Evolutionary conservation across 306 rosid genomes (phyloP), one percentile per base, ranked within the genome.

Genomic region (Prunus dulcis): DNA sequence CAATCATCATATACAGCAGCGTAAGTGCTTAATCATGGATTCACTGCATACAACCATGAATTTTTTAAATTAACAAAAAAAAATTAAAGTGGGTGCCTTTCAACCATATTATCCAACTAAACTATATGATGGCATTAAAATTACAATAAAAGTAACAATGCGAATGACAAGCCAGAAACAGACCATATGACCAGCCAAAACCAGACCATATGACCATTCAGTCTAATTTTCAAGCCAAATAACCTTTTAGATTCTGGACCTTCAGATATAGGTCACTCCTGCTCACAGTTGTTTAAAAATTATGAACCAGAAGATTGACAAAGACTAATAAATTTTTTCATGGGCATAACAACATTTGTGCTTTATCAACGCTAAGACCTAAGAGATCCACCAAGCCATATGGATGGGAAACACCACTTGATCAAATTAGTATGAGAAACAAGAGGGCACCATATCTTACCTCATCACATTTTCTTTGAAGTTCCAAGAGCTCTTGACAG

Each of bases 401-500:
- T 49, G 19, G 5, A 60, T 27, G 18, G 18, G 65, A 25, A 60
- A 60, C 53, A 49, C 2, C 3, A 52, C 17, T 52, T 52, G 58
- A 18, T 52, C 58, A 52, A 17, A 52, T 52, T 52, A 52, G 22
- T 52, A 52, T 52, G 58, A 18, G 43, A 73, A 56, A 18, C 18
- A 20, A 47, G 52, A 12, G 69, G 10, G 77, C 22, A 56, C 27
- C 15, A 55, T 49, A 53, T 27, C 86, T 75, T 28, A 95, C 99
- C 97, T 95, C 97, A 7, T 95, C 91, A 88, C 90, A 86, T 72
- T 92, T 95, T 43, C 84, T 82, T 80, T 91, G 97, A 79, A 91
- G 98, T 81, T 95, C 97, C 78, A 92, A 83, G 72, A 92, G 96
- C 80, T 95, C 90, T 87, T 95, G 97, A 81, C 99, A 95, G 75